Evolutionary conservation across 345 rosid species (phyloP).

Genomic region (Hirschfeldia incana): DNA sequence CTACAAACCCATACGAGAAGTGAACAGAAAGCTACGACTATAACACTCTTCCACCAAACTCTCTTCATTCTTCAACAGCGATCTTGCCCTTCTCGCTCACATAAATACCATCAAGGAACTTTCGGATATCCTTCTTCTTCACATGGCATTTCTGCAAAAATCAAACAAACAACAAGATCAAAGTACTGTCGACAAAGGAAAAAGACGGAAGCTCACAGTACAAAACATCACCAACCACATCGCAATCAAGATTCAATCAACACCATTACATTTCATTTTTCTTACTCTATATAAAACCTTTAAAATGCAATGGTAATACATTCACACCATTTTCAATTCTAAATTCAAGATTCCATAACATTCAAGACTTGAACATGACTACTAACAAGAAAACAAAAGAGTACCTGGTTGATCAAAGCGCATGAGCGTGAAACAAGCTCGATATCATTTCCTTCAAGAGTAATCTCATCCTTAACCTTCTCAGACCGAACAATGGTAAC

Average conservation of each 20-base stretch:
- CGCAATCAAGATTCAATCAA: not conserved
- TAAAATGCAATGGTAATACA: too few species aligned
- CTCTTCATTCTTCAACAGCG: slow-evolving; percentile 44
- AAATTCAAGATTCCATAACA: not conserved
- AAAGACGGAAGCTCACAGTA: not conserved
- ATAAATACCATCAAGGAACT: slow-evolving; percentile 67
- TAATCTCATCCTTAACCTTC: slow-evolving; percentile 53
- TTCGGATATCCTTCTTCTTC: slow-evolving; percentile 66
- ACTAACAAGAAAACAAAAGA: not conserved
- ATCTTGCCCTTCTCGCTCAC: slow-evolving; percentile 60
- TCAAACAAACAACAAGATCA: not conserved
- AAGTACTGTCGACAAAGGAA: not conserved
- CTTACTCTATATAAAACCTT: not conserved
- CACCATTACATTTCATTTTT: not conserved
- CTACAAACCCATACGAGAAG: slow-evolving; percentile 9
- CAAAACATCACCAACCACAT: not conserved
- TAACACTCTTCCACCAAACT: not conserved
- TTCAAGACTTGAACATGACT: not conserved
- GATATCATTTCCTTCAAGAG: slow-evolving; percentile 50
- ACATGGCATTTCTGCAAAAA: slow-evolving; percentile 61
- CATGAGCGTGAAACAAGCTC: slow-evolving; percentile 52
- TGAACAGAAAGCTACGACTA: slow-evolving; percentile 22
- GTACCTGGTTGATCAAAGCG: slow-evolving; percentile 57
- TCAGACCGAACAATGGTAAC: slow-evolving; percentile 49
- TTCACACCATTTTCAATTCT: not conserved